phyloP scores from a whole-genome alignment of 768 basidiomycete species.

The Lentinula detonsa region DNA sequence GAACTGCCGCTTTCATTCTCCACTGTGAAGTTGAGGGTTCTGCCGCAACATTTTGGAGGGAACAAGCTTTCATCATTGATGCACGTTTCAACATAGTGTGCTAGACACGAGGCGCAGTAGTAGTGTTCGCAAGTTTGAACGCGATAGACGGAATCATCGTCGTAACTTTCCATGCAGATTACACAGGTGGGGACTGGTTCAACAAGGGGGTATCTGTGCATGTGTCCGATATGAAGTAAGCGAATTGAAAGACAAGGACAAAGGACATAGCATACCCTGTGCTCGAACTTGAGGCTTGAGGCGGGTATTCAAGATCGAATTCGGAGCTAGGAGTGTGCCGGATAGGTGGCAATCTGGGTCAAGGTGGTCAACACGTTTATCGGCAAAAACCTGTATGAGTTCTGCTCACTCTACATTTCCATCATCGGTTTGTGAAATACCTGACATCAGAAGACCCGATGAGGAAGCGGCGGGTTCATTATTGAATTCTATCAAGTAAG shows the following conservation, averaged over 20 bases:
- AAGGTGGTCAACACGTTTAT: too few species aligned
- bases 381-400: background rate
- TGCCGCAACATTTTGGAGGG: constrained; percentile 4
- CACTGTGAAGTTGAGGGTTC: background rate
- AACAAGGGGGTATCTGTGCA: background rate
- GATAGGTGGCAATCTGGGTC: background rate
- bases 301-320: background rate
- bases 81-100: background rate
- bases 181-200: background rate
- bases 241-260: background rate
- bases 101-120: constrained; percentile 1
- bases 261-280: background rate
- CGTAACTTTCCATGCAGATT: background rate
- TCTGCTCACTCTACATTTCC: background rate
- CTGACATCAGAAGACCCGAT: too few species aligned
- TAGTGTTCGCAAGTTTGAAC: background rate
- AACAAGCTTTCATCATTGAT: background rate
- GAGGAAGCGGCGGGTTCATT: too few species aligned
- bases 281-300: background rate
- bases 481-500: background rate
- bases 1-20: background rate
- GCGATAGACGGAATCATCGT: background rate
- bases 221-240: background rate
- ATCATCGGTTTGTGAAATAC: too few species aligned
- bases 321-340: background rate